Conservation (phyloP, 1,139 yeast species). For the Maudiozyma humilis region DNA sequence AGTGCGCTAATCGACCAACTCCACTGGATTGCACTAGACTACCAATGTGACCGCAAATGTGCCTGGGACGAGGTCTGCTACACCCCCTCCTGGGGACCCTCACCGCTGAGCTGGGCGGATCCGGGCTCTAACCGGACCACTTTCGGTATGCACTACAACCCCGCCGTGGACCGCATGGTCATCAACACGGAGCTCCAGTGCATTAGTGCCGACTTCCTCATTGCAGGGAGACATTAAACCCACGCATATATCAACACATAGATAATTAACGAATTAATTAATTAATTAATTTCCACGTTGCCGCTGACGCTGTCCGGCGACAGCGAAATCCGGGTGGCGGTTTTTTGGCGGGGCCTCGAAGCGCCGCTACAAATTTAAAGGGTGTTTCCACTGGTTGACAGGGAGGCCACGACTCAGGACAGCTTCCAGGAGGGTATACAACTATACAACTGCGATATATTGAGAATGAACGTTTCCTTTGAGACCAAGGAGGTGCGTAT, state of each 20-base stretch:
- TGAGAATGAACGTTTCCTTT: constrained; percentile 12
- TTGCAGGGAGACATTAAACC: background rate
- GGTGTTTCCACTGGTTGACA: no score
- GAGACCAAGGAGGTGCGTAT: constrained; percentile 29
- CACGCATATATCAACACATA: no score
- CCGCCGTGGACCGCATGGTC: constrained; percentile 12
- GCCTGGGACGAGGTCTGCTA: constrained; percentile 41
- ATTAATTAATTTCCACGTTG: no score
- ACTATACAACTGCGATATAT: no score
- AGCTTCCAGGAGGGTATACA: no score
- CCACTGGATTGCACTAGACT: constrained; percentile 38
- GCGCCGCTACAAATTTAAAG: no score
- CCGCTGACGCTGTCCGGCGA: no score
- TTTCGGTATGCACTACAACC: constrained; percentile 18
- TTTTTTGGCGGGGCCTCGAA: no score
- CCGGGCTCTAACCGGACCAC: constrained; percentile 7
- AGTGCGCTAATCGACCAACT: constrained; percentile 25
- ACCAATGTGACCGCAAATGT: constrained; percentile 38
- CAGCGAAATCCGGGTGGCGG: no score
- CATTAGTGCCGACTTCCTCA: constrained; percentile 13
- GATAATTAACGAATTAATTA: no score
- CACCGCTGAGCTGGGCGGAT: constrained; percentile 35
- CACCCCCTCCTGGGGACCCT: constrained; percentile 54
- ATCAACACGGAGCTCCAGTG: constrained; percentile 18
- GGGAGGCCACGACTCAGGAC: no score